Base-by-base conservation (phyloP, 208 protist species). In the Acanthamoeba rhysodes region DNA sequence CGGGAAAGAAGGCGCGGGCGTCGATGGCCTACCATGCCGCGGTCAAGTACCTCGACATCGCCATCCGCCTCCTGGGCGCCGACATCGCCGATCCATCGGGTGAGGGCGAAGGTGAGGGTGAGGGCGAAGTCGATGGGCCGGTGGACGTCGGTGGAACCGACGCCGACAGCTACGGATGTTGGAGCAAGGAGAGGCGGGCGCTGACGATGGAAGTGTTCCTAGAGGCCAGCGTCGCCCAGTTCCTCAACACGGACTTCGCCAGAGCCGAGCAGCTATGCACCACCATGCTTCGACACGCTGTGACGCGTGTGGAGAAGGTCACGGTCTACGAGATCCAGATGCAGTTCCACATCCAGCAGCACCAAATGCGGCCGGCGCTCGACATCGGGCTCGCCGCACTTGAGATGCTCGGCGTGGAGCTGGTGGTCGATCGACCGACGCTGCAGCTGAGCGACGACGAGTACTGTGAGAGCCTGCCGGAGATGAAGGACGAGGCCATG, bases 281-380 rank as follows among this genome's bases (percentile, higher is more conserved):
- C 6, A 62, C 50, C 45, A 94, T 94, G 90, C 90, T 94, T 4
- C 64, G 53, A 59, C 90, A 94, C 34, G 90, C 90, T 0, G 53
- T 16, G 20, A 94, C 64, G 45, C 32, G 64, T 0, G 22, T 78
- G 24, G 90, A 94, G 90, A 55, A 59, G 55, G 90, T 78, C 27
- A 3, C 48, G 29, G 90, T 94, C 6, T 37, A 37, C 70, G 90
- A 94, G 70, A 29, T 94, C 41, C 90, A 94, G 70, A 94, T 94
- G 90, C 57, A 94, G 90, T 78, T 94, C 90, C 90, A 80, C 50
- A 94, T 94, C 90, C 90, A 94, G 90, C 90, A 94, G 90, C 57
- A 94, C 32, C 66, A 78, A 18, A 80, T 94, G 90, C 90, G 70
- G 24, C 1, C 32, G 66, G 90, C 90, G 66, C 45, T 94, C 29